Conservation (phyloP, 106 monocot species). For the Agapanthus africanus region DNA sequence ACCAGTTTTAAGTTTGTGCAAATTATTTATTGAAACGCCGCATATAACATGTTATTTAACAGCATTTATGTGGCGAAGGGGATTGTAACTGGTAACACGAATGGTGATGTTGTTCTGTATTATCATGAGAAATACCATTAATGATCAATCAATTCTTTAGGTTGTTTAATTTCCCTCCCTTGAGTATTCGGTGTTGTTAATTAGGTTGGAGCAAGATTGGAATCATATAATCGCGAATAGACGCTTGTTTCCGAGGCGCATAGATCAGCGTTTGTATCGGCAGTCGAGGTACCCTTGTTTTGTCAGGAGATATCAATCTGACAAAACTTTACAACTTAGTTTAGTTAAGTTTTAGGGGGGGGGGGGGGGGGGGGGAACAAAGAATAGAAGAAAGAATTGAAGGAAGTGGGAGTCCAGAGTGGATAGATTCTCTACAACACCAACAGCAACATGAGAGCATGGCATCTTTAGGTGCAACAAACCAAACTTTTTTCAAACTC, state of each 20-base stretch:
- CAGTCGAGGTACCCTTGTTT: background rate
- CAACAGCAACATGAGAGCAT: background rate
- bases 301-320: background rate
- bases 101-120: conserved; percentile 1
- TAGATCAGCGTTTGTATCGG: background rate
- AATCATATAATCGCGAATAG: too few relatives aligned
- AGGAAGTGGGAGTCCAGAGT: too few relatives aligned
- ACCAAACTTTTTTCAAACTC: background rate
- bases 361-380: too few relatives aligned
- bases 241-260: background rate
- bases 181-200: background rate
- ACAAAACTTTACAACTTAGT: background rate
- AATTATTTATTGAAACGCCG: background rate
- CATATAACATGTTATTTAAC: background rate
- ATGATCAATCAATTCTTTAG: conserved; percentile 1
- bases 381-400: too few relatives aligned
- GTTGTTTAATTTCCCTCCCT: background rate
- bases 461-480: background rate
- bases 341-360: too few relatives aligned
- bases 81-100: background rate
- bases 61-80: background rate
- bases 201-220: too few relatives aligned
- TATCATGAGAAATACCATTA: background rate
- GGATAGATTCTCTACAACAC: too few relatives aligned
- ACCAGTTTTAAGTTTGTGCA: background rate